Evolutionary conservation across 2,329 filamentous ascomycete species (phyloP).

Genomic region (Exophiala calicioides): DNA sequence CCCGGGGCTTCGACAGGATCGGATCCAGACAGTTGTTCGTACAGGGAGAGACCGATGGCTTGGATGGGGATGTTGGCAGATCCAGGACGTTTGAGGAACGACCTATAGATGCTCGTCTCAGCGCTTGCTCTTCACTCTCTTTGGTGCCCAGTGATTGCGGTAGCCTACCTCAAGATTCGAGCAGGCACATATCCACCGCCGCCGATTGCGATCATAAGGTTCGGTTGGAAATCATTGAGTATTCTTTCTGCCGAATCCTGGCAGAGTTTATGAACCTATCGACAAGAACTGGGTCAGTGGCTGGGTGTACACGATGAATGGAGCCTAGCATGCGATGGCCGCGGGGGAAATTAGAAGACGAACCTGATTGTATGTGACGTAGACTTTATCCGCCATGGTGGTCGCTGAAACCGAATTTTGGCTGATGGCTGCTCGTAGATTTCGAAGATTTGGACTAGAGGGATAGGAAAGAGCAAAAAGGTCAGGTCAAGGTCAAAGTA

Average conservation of each 20-base stretch:
- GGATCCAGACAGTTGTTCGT: conserved; percentile 74
- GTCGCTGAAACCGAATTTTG: not conserved
- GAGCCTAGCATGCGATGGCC: not conserved
- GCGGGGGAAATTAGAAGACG: conserved; percentile 34
- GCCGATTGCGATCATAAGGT: conserved; percentile 98
- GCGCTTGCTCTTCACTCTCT: not conserved
- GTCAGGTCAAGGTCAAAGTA: conserved; percentile 8
- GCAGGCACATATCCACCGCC: conserved; percentile 97
- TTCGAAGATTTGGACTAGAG: not conserved
- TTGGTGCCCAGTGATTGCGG: not conserved
- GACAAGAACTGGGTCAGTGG: conserved; percentile 1
- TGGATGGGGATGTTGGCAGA: conserved; percentile 97
- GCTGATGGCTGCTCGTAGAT: not conserved
- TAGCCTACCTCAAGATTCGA: conserved; percentile 75
- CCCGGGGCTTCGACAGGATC: conserved; percentile 73
- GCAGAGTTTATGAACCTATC: conserved; percentile 94
- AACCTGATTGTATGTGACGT: conserved; percentile 91
- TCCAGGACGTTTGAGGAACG: conserved; percentile 88
- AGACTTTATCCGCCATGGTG: conserved; percentile 77
- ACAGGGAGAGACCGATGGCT: conserved; percentile 95
- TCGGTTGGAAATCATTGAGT: conserved; percentile 81
- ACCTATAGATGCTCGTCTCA: conserved; percentile 46
- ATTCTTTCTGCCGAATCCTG: conserved; percentile 79
- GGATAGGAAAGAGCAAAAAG: conserved; percentile 6
- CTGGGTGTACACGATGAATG: not conserved